Base-by-base conservation (phyloP, 106 monocot genomes). In the Dendrobium chrysotoxum region DNA sequence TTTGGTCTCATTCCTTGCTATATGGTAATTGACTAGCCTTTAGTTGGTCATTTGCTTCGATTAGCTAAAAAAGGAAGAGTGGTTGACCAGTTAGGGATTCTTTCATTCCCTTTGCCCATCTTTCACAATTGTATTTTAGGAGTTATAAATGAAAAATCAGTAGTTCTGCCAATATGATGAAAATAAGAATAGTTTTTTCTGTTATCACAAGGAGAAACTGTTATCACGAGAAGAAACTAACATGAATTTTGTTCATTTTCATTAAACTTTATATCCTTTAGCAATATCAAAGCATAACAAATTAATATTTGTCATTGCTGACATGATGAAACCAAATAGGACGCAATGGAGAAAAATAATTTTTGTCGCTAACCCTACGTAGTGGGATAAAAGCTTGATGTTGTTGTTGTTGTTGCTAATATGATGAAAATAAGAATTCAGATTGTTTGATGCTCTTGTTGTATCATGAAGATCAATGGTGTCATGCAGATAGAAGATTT, bases 401-500 rank as follows among this genome's bases (percentile, higher is more conserved):
- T 35, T 35, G 3, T 35, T 35, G 35, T 35, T 35, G 35, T 35
- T 35, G 7, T 64, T 64, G 70, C 70, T 70, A 70, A 15, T 70
- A 70, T 70, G 70, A 31, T 70, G 31, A 35, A n/a, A 31, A 31
- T 70, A 35, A 16, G 35, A 35, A 70, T 31, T 70, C 16, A 38
- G 70, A 70, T 35, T 38, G 68, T 68, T 68, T 75, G 75, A 21
- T 42, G 75, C 25, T 25, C 75, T 76, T 41, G n/a, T 23, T 23
- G 9, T 46, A 76, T 78, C 28, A 78, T 58, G 20, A 5, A 13
- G 77, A 8, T 76, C n/a, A 76, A 45, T 11, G 11, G 54, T 77
- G 50, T 77, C 28, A 26, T 30, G 9, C 25, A 31, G 70, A 13
- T 28, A 23, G 31, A 35, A 16, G 35, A 15, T 70, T 12, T 23